These are phyloP conservation scores for Craterostigma plantagineum DNA, from an alignment of 257 asterid genomes.

Conservation along the genomic window DNA sequence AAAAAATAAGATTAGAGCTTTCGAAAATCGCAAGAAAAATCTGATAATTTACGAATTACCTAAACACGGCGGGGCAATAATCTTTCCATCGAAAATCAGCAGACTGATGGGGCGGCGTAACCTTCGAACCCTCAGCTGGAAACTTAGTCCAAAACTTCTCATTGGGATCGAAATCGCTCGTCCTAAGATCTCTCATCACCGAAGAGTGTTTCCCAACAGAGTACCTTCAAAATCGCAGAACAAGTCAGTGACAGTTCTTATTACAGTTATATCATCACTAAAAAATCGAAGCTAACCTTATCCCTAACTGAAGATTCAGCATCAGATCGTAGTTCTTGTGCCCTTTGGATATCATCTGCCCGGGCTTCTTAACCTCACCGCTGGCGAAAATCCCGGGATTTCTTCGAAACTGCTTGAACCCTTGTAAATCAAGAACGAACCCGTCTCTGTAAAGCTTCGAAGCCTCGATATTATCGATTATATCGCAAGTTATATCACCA, in stretches of 20 bases:
- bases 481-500: constrained; percentile 95
- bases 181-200: constrained; percentile 28
- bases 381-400: constrained; percentile 46
- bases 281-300: no score
- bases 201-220: constrained; percentile 80
- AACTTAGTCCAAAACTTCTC: constrained; percentile 91
- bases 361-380: constrained; percentile 85
- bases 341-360: constrained; percentile 72
- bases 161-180: constrained; percentile 72
- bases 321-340: constrained; percentile 87
- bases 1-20: no score
- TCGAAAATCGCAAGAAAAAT: neutral
- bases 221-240: constrained; percentile 27
- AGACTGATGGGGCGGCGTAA: constrained; percentile 73
- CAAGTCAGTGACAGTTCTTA: neutral
- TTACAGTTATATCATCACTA: neutral
- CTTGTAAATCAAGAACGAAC: constrained; percentile 32
- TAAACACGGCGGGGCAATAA: constrained; percentile 76
- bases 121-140: constrained; percentile 71
- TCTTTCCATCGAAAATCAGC: constrained; percentile 85
- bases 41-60: constrained; percentile 18
- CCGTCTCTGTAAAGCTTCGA: constrained; percentile 51
- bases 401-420: constrained; percentile 50
- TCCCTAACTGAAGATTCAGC: constrained; percentile 97
- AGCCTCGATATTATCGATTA: constrained; percentile 72